phyloP scores from a whole-genome alignment of 1,139 yeast genomes.

The Hansenula sp. region DNA sequence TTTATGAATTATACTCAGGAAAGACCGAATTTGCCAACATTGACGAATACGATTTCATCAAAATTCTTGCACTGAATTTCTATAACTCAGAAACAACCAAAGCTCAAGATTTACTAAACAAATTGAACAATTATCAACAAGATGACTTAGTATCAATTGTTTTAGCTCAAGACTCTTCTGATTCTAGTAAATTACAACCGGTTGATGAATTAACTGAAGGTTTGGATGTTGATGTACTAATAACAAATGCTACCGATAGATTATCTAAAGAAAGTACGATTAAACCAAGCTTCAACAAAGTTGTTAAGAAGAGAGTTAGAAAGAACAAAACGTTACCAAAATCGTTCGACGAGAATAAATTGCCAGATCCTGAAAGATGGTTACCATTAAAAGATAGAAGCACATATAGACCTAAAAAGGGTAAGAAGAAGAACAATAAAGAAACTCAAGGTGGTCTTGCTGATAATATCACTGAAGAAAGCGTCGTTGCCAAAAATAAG shows the following conservation, averaged over 20 bases:
- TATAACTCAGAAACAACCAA: conserved; percentile 30
- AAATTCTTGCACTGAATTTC: conserved; percentile 45
- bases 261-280: conserved; percentile 24
- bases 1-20: conserved; percentile 22
- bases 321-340: conserved; percentile 38
- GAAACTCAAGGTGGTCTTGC: conserved; percentile 70
- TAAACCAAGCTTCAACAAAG: conserved; percentile 15
- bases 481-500: conserved; percentile 21
- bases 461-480: conserved; percentile 49
- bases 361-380: conserved; percentile 80
- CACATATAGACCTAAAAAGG: conserved; percentile 69
- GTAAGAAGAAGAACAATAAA: conserved; percentile 49
- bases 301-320: conserved; percentile 30
- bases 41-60: conserved; percentile 34
- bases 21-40: conserved; percentile 12
- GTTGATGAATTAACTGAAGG: conserved; percentile 35
- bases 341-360: conserved; percentile 33
- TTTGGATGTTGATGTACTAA: conserved; percentile 37
- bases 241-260: conserved; percentile 35
- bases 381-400: conserved; percentile 82
- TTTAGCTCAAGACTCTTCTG: conserved; percentile 7
- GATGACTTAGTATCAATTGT: conserved; percentile 29
- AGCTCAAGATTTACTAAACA: conserved; percentile 27
- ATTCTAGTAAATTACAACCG: conserved; percentile 6
- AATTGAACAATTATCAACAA: conserved; percentile 27